Evolutionary conservation across 495 filamentous ascomycete species (phyloP), one percentile per base, ranked within the genome.

Genomic region (Xylaria scruposa): DNA sequence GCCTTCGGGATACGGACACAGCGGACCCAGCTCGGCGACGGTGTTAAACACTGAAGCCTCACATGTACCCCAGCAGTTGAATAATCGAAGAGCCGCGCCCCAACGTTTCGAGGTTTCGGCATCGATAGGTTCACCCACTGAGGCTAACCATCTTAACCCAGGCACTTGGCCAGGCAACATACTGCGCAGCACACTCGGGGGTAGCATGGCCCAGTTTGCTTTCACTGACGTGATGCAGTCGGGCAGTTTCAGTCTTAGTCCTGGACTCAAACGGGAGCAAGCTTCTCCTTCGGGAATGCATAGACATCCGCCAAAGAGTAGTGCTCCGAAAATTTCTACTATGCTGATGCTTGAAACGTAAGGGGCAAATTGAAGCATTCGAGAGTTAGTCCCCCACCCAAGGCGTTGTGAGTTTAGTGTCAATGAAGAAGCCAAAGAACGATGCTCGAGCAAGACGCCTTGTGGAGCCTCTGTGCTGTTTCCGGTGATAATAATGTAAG

Each of bases 301-400:
- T 7, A 84, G 62, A 44, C 68, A 72, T 13, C 73, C 81, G 26
- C 82, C 82, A 10, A 64, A 19, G 0, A 87, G 87, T 0, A 92
- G 76, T 0, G 86, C 85, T 5, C 86, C 84, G 33, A 90, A 82
- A 5, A 88, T 87, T 33, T 91, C 89, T 1, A 84, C 64, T 6
- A 90, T 74, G 49, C 83, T 86, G 13, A 84, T 83, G 64, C 91
- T 89, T 51, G 89, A 92, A 0, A 85, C 87, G 71, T 87, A 88
- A n/a, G 86, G 85, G 8, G 89, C 86, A 60, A 88, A 91, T 72
- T 92, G 89, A 9, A 92, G 75, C 6, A 86, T 79, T 6, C 86
- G 78, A 36, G 84, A 83, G 0, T 72, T 64, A 1, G 81, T 71
- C 33, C 79, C 73, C 70, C 87, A 81, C 31, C 76, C 64, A n/a